Evolutionary conservation across 148 eudicot genomes (phyloP).

Genomic region (Silene uniflora): DNA sequence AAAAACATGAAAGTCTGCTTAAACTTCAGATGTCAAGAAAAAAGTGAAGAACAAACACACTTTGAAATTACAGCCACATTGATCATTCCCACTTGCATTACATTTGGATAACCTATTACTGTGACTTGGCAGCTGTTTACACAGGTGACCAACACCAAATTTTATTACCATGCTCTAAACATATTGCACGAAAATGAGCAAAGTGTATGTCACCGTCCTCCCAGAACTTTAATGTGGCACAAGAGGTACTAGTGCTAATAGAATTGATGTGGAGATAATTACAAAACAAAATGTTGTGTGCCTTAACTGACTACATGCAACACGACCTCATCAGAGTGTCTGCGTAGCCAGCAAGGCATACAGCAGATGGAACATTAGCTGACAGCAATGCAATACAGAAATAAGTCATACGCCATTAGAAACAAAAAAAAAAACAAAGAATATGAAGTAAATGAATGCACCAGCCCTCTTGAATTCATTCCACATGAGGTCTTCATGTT

Average conservation of each 20-base stretch:
- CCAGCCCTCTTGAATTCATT: conserved; percentile 69
- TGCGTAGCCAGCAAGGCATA: not conserved
- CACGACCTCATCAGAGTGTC: conserved; percentile 7
- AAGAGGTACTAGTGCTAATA: conserved; percentile 1
- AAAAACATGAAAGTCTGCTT: too few species aligned
- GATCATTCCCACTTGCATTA: too few species aligned
- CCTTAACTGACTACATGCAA: not conserved
- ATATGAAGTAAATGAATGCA: conserved; percentile 10
- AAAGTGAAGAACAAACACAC: too few species aligned
- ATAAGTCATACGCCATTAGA: not conserved
- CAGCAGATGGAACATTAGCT: too few species aligned
- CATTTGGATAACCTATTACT: too few species aligned
- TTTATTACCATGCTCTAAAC: not conserved
- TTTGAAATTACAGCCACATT: too few species aligned
- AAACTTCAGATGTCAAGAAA: too few species aligned
- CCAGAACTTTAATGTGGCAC: not conserved
- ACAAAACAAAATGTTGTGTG: not conserved
- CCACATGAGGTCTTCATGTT: conserved; percentile 97
- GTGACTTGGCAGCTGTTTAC: too few species aligned
- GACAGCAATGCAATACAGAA: not conserved
- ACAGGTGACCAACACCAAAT: too few species aligned
- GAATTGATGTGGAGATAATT: not conserved
- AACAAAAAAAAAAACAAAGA: not conserved
- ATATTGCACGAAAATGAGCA: not conserved
- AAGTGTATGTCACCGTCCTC: not conserved